Conservation (phyloP, 1,284 basidiomycete species). For the Anthracocystis setariae region DNA sequence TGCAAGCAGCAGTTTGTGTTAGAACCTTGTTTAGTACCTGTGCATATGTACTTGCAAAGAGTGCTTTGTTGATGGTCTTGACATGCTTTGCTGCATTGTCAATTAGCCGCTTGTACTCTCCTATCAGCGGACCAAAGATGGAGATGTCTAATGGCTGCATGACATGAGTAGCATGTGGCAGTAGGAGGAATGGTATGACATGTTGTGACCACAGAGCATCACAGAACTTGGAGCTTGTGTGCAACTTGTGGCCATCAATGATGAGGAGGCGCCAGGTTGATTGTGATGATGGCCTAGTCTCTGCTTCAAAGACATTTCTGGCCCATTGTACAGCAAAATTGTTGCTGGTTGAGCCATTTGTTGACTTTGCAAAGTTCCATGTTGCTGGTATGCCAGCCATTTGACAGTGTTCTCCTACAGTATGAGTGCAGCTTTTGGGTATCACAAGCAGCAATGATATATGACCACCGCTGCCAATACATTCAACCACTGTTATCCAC, state of each 20-base stretch:
- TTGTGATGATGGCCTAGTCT: slow-evolving; percentile 5
- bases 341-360: slow-evolving; percentile 8
- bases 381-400: slow-evolving; percentile 8
- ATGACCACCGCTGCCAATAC: slow-evolving; percentile 15
- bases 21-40: too few species aligned
- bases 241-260: slow-evolving; percentile 12
- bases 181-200: slow-evolving; percentile 11
- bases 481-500: slow-evolving; percentile 13
- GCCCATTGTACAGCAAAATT: slow-evolving; percentile 8
- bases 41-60: too few species aligned
- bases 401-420: slow-evolving; percentile 7
- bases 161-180: slow-evolving; percentile 11
- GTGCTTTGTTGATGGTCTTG: too few species aligned
- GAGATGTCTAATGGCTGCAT: slow-evolving; percentile 21
- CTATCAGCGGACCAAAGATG: slow-evolving; percentile 8
- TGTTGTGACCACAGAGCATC: slow-evolving; percentile 1
- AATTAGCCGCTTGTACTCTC: background rate
- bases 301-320: slow-evolving; percentile 4
- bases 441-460: background rate
- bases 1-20: too few species aligned
- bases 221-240: slow-evolving; percentile 4
- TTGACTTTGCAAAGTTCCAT: slow-evolving; percentile 10
- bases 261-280: slow-evolving; percentile 15
- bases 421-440: slow-evolving; percentile 3
- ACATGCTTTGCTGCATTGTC: slow-evolving; percentile 2